These are phyloP conservation scores for Plasmopara muralis DNA, from an alignment of 352 stramenopile species.

Conservation along the genomic window DNA sequence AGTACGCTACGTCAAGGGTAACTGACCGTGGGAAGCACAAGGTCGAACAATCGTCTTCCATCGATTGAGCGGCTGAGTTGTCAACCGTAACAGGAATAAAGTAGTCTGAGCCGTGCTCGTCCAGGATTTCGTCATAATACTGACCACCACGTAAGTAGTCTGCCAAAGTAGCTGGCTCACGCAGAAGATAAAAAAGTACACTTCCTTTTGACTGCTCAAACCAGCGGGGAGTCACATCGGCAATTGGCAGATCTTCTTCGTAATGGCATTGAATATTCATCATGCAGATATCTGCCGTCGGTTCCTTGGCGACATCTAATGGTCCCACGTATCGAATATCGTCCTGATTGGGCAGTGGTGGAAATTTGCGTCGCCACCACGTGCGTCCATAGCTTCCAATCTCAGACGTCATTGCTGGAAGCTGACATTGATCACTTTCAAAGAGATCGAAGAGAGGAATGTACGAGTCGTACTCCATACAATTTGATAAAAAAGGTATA, in stretches of 20 bases:
- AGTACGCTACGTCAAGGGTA: conserved; percentile 92
- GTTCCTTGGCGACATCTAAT: conserved; percentile 80
- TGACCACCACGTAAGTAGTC: conserved; percentile 77
- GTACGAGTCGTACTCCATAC: conserved; percentile 93
- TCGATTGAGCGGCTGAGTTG: conserved; percentile 56
- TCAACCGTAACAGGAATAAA: conserved; percentile 94
- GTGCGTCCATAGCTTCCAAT: conserved; percentile 49
- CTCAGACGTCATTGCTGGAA: conserved; percentile 81
- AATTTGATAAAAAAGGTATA: conserved; percentile 95
- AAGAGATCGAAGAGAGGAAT: conserved; percentile 91
- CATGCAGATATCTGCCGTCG: conserved; percentile 90
- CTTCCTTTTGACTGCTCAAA: conserved; percentile 90
- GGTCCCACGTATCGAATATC: conserved; percentile 88
- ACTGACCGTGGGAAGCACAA: conserved; percentile 91
- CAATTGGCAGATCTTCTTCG: conserved; percentile 87
- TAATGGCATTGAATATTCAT: conserved; percentile 86
- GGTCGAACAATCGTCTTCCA: conserved; percentile 85
- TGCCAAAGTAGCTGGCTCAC: conserved; percentile 86
- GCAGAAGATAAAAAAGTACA: conserved; percentile 88
- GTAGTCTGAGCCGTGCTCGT: conserved; percentile 71
- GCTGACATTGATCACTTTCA: conserved; percentile 85
- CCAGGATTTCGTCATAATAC: conserved; percentile 64
- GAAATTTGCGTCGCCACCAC: conserved; percentile 70
- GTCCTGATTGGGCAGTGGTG: conserved; percentile 91
- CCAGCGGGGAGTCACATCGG: conserved; percentile 92